Evolutionary conservation across 2,329 filamentous ascomycete species (phyloP), one percentile per base, ranked within the genome.

Genomic region (Ceratocystis diversiconidia): DNA sequence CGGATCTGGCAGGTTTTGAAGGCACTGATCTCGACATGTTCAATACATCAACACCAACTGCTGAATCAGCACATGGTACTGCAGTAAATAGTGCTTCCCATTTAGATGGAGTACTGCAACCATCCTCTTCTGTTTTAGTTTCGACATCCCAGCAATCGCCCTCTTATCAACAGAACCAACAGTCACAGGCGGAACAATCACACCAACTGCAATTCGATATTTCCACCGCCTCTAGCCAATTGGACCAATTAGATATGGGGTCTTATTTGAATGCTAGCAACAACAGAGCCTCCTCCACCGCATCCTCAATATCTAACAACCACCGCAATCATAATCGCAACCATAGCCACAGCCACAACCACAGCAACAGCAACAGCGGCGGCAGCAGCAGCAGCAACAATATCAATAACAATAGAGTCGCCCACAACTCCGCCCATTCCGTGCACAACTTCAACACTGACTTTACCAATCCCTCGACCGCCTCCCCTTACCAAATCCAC

Each of bases 1-100:
- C 66, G n/a, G 25, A 41, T 55, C 36, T 57, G 36, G 41, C 59
- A 22, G 63, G 25, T 25, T 59, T 65, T n/a, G 66, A 60, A 22
- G 48, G 63, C n/a, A 15, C 32, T 17, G 41, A 52, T 22, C 52
- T 63, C 15, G 28, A 36, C 32, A 32, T 59, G 30, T 59, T 59
- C 55, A 59, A 32, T 59, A 59, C 55, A 30, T n/a, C 55, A 7
- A 17, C 55, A 5, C 28, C 28, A n/a, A 32, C 55, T 36, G 55
- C 17, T 30, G 55, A 59, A n/a, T 59, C 55, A 25, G 12, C 55
- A n/a, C 15, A 19, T 2, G 55, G 15, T 30, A 17, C 55, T 59
- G 55, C 28, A 10, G 30, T n/a, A 8, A 36, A 36, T 19, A 19
- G 32, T 59, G 25, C 55, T 59, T 59, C 28, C 7, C 55, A 36